phyloP scores from a whole-genome alignment of 345 rosid genomes.

The Brassica cretica region DNA sequence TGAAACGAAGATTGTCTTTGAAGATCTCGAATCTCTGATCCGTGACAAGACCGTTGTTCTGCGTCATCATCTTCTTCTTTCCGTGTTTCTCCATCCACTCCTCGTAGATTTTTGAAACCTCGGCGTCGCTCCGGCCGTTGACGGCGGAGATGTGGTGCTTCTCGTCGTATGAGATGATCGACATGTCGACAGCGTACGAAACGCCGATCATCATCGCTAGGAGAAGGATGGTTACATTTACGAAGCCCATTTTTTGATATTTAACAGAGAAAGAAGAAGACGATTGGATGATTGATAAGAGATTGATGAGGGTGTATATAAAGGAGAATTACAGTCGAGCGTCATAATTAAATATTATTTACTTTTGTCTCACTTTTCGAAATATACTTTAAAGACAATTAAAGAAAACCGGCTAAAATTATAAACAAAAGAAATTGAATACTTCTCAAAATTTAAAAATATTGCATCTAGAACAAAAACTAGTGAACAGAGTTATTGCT shows the following conservation, averaged over 20 bases:
- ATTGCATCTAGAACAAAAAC: no score
- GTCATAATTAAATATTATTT: neutral
- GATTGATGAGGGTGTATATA: slow-evolving; percentile 15
- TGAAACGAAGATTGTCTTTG: slow-evolving; percentile 77
- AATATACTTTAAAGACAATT: no score
- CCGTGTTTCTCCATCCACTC: slow-evolving; percentile 73
- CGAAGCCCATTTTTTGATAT: slow-evolving; percentile 33
- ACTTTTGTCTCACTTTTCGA: neutral
- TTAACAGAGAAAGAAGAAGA: neutral
- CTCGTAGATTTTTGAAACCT: slow-evolving; percentile 64
- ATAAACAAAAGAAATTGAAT: no score
- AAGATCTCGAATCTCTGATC: slow-evolving; percentile 65
- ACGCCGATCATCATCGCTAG: slow-evolving; percentile 46
- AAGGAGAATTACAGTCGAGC: slow-evolving; percentile 15
- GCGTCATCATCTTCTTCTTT: slow-evolving; percentile 42
- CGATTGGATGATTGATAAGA: slow-evolving; percentile 14
- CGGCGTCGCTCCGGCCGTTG: slow-evolving; percentile 58
- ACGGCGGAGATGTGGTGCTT: slow-evolving; percentile 39
- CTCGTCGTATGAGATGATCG: slow-evolving; percentile 70
- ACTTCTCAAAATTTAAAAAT: no score
- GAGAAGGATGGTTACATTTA: slow-evolving; percentile 41
- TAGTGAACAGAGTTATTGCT: no score
- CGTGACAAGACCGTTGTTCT: slow-evolving; percentile 38
- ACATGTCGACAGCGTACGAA: slow-evolving; percentile 76
- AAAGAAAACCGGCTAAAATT: no score